phyloP scores from a whole-genome alignment of 2,329 filamentous ascomycete species.

The Pseudopyricularia javanii region DNA sequence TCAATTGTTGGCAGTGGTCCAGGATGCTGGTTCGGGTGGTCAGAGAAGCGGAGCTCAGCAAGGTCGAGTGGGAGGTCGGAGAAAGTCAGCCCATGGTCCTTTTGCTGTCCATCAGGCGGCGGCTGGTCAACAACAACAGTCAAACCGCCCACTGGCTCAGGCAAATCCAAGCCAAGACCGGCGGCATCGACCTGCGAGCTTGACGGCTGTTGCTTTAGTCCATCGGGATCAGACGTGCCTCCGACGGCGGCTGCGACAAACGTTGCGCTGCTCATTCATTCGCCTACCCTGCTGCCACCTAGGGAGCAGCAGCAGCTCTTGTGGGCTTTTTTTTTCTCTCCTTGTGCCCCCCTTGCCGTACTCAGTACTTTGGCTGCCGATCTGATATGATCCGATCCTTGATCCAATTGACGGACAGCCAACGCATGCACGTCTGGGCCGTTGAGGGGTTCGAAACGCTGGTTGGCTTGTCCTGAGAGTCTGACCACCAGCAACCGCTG shows the following conservation, averaged over 20 bases:
- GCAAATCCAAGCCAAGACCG: background rate
- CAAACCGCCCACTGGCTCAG: background rate
- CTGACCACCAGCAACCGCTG: background rate
- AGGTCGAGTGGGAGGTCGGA: slow-evolving; percentile 27
- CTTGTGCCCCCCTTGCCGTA: too few relatives aligned
- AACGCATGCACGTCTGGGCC: background rate
- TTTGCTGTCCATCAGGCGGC: slow-evolving; percentile 1
- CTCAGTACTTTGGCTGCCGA: too few relatives aligned
- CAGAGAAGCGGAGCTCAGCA: slow-evolving; percentile 21
- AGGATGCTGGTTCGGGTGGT: slow-evolving; percentile 5
- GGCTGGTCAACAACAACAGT: background rate
- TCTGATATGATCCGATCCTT: background rate
- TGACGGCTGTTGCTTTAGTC: background rate
- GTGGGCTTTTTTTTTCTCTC: too few relatives aligned
- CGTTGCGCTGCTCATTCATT: slow-evolving; percentile 1
- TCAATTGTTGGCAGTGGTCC: slow-evolving; percentile 6
- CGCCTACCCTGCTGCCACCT: background rate
- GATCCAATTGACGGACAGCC: background rate
- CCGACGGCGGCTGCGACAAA: background rate
- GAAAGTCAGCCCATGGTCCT: slow-evolving; percentile 19
- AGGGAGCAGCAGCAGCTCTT: background rate
- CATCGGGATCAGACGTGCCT: background rate
- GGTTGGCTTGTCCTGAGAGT: background rate
- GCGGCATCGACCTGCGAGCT: background rate
- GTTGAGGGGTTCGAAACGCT: background rate